Evolutionary conservation across 1,284 basidiomycete genomes (phyloP).

Genomic region (Trametes hirsuta): DNA sequence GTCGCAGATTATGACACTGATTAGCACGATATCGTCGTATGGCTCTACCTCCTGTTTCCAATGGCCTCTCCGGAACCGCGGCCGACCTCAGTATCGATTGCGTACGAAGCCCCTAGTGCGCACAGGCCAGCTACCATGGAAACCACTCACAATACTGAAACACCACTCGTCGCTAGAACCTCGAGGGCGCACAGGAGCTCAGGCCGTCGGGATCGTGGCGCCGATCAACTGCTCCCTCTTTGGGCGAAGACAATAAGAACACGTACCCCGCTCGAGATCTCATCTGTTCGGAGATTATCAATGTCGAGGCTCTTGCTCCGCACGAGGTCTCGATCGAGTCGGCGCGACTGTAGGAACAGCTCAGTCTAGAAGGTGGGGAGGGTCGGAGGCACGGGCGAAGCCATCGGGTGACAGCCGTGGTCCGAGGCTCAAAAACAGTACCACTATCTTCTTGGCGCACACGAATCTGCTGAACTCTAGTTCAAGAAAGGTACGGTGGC

Average conservation of each 20-base stretch:
- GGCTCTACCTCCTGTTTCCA: not conserved
- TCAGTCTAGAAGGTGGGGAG: not conserved
- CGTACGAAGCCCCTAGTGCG: not conserved
- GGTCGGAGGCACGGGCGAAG: not conserved
- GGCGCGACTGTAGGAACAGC: not conserved
- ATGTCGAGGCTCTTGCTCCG: conserved; percentile 1
- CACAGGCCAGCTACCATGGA: conserved; percentile 8
- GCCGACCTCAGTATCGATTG: not conserved
- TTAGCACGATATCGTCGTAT: not conserved
- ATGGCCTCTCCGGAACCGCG: not conserved
- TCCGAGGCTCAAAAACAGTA: not conserved
- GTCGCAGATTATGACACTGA: too few relatives aligned
- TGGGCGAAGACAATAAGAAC: conserved; percentile 29
- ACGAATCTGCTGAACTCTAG: not conserved
- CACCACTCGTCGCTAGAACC: not conserved
- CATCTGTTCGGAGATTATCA: conserved; percentile 2
- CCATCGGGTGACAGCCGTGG: not conserved
- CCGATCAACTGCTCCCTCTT: conserved; percentile 13
- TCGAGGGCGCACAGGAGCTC: not conserved
- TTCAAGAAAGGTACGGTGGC: conserved; percentile 12
- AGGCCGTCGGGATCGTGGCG: conserved; percentile 11
- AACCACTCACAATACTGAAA: conserved; percentile 6
- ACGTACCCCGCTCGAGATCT: conserved; percentile 10
- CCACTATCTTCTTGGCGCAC: not conserved
- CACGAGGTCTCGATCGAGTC: conserved; percentile 1